Evolutionary conservation across 495 filamentous ascomycete species (phyloP).

Genomic region (Podospora anserina): DNA sequence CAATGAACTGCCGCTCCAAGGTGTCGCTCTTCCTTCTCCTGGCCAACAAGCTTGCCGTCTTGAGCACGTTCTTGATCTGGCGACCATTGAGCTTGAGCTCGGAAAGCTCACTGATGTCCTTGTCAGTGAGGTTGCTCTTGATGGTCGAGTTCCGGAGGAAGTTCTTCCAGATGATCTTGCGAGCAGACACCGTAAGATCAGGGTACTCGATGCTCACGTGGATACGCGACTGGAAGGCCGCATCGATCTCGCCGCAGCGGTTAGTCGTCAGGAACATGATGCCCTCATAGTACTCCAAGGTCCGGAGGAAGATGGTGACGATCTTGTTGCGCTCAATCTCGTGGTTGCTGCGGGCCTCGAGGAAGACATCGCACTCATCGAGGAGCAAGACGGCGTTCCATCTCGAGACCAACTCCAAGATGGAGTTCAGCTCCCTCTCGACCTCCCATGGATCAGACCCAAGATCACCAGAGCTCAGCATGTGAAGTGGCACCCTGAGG

Average conservation of each 20-base stretch:
- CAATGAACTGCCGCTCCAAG: conserved; percentile 30
- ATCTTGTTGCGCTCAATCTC: conserved; percentile 56
- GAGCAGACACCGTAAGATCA: conserved; percentile 36
- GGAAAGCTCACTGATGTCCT: conserved; percentile 37
- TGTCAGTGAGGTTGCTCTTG: conserved; percentile 26
- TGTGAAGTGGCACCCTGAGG: conserved; percentile 50
- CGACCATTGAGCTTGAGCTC: conserved; percentile 40
- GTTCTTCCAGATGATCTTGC: conserved; percentile 33
- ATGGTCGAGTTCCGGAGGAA: conserved; percentile 29
- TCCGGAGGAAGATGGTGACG: conserved; percentile 55
- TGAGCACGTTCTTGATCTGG: conserved; percentile 54
- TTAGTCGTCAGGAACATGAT: conserved; percentile 62
- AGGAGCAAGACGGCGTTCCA: conserved; percentile 59
- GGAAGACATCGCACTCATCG: conserved; percentile 68
- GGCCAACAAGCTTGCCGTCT: conserved; percentile 43
- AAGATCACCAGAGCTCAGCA: conserved; percentile 55
- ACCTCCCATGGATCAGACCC: conserved; percentile 49
- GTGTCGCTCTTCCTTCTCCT: conserved; percentile 29
- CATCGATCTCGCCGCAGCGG: conserved; percentile 44
- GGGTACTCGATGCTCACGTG: conserved; percentile 49
- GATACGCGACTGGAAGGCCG: conserved; percentile 51
- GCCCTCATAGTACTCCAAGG: conserved; percentile 55
- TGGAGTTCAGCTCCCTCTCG: conserved; percentile 48
- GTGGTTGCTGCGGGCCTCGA: conserved; percentile 53
- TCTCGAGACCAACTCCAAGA: conserved; percentile 49